Base-by-base conservation (phyloP, 2,329 filamentous ascomycete genomes). In the Paecilomyces dactylethromorphus region DNA sequence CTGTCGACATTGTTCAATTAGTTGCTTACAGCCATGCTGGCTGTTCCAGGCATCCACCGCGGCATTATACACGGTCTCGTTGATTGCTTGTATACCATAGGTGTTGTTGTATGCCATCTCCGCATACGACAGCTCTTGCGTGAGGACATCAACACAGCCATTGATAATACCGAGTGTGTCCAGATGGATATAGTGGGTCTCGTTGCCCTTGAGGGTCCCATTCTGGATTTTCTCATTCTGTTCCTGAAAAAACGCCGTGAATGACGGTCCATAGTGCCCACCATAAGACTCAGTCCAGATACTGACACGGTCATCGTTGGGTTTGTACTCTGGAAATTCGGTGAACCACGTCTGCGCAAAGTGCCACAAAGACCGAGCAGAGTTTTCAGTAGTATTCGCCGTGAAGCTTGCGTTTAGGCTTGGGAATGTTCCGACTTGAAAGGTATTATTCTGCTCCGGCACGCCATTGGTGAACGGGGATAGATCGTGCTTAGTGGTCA, bases 321-420 rank as follows among this genome's bases (percentile, higher is more conserved):
- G 81, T 67, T 82, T 79, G 66, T 89, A 88, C 31, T 80, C 78
- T 0, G 84, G 85, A 59, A 89, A 89, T 31, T 84, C 81, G 3
- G 82, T 77, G 57, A 86, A 84, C 78, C 86, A 90, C 1, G 79
- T 78, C 66, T 86, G 84, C 0, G 82, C 78, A 69, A 86, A 85
- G 64, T 82, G 78, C 84, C 84, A 86, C 4, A 85, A 71, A 8
- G 81, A 78, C 61, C 79, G 76, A n/a, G 81, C 83, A 29, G 81
- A 78, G 64, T 81, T 81, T 56, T 77, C 71, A 0, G 81, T 83
- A 5, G 76, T 79, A 51, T 81, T 82, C 0, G 82, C 78, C 2
- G 78, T 78, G 1, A 72, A 66, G 6, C 75, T 76, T 8, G 63
- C 52, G 59, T 77, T 75, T 61, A 76, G 74, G 56, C 75, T 83